Evolutionary conservation across 1,139 yeast genomes (phyloP).

Genomic region (Zygosaccharomyces pseudobailii): DNA sequence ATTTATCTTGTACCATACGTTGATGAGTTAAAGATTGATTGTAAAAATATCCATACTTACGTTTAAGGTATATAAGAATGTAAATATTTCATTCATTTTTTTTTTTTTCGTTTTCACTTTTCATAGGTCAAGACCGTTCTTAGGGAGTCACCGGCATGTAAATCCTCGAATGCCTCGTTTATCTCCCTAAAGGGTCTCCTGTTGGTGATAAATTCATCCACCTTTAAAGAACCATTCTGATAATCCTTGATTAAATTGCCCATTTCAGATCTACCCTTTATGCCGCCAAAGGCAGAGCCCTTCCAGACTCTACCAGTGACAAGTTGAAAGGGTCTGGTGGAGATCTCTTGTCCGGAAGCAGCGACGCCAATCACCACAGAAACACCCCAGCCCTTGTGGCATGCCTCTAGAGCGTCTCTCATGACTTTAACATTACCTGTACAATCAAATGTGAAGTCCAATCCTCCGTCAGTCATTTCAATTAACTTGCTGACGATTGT

Average conservation of each 20-base stretch:
- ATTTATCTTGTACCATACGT: constrained; percentile 3
- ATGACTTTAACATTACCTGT: constrained; percentile 93
- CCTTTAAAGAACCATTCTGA: constrained; percentile 75
- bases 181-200: constrained; percentile 72
- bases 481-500: constrained; percentile 78
- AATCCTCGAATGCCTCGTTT: constrained; percentile 87
- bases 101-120: constrained; percentile 3
- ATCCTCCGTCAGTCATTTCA: constrained; percentile 93
- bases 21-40: not conserved
- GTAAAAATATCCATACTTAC: constrained; percentile 1
- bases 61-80: not conserved
- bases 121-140: constrained; percentile 68
- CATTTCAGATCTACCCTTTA: constrained; percentile 94
- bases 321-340: constrained; percentile 97
- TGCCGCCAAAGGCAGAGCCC: constrained; percentile 98
- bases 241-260: constrained; percentile 88
- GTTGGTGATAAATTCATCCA: constrained; percentile 93
- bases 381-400: constrained; percentile 99
- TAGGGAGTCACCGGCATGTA: constrained; percentile 90
- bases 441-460: constrained; percentile 94
- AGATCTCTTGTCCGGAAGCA: constrained; percentile 93
- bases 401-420: constrained; percentile 94
- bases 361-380: constrained; percentile 96
- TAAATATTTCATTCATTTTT: constrained; percentile 1
- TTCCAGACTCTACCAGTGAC: constrained; percentile 98